These are phyloP conservation scores for Ettlia oleoabundans DNA, from an alignment of 139 green algal species.

Conservation along the genomic window DNA sequence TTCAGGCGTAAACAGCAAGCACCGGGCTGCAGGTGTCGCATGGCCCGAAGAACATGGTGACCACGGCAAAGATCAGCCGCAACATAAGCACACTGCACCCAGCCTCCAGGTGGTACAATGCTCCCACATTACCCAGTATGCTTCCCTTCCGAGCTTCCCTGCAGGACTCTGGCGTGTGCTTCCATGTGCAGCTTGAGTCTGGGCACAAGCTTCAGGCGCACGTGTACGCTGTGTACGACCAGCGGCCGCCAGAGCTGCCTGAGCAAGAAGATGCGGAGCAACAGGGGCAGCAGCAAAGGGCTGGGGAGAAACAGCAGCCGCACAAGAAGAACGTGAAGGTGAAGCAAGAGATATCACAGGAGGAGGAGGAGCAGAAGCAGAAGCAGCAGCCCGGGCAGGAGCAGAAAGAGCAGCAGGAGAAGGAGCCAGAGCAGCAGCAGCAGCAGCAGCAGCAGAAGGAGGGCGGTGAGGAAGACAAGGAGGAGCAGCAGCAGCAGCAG, in stretches of 20 bases:
- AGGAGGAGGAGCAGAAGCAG: neutral
- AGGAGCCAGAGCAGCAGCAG: neutral
- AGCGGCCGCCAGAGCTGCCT: neutral
- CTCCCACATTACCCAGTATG: too few relatives aligned
- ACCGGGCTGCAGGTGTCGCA: too few relatives aligned
- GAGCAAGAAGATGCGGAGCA: neutral
- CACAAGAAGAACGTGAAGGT: neutral
- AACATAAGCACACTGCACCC: too few relatives aligned
- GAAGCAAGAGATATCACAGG: conserved; percentile 24
- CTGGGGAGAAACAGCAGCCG: too few relatives aligned
- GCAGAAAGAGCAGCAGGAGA: neutral
- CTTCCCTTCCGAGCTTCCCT: too few relatives aligned
- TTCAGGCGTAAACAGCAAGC: too few relatives aligned
- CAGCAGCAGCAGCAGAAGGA: too few relatives aligned
- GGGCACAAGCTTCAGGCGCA: conserved; percentile 43
- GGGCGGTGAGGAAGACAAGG: neutral
- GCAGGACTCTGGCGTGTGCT: conserved; percentile 52
- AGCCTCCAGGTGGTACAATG: too few relatives aligned
- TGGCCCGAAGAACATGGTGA: too few relatives aligned
- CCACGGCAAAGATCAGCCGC: too few relatives aligned
- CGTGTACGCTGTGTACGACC: conserved; percentile 41
- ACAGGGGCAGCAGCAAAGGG: too few relatives aligned
- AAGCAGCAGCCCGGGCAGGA: neutral
- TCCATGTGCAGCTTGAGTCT: conserved; percentile 57
- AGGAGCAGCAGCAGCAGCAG: too few relatives aligned